A percentile compares a stretch with the other conserved stretches of the same genome.
phyloP scores from a whole-genome alignment of 192 early-diverging fungal species.

The Rhizophagus sp. region DNA sequence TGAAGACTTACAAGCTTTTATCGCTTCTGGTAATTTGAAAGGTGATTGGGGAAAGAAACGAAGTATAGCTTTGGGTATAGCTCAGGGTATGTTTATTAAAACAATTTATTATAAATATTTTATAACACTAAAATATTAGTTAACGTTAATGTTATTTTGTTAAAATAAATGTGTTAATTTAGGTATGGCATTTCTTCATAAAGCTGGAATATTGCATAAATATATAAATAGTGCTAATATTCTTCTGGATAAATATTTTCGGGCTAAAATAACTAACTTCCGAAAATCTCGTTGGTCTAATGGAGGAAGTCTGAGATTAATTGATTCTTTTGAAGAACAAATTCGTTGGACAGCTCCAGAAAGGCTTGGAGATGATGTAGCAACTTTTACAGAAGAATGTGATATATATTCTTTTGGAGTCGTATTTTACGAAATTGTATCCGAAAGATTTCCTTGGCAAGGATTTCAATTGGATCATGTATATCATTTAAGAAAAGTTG shows the following conservation, averaged over 20 bases:
- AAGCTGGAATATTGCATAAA: constrained; percentile 33
- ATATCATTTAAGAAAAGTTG: constrained; percentile 7
- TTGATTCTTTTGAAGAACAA: constrained; percentile 30
- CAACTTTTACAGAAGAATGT: constrained; percentile 26
- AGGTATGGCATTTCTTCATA: constrained; percentile 29
- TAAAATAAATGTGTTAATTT: neutral
- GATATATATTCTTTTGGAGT: constrained; percentile 31
- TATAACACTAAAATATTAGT: neutral
- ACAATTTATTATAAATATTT: neutral
- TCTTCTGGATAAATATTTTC: constrained; percentile 16
- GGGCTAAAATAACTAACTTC: constrained; percentile 32
- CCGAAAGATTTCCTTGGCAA: constrained; percentile 20
- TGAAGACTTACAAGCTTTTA: constrained; percentile 24
- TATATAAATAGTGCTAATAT: constrained; percentile 29
- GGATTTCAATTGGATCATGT: constrained; percentile 11
- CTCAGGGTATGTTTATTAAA: neutral
- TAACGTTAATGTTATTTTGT: neutral
- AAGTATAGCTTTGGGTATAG: constrained; percentile 22
- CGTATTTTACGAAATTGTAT: constrained; percentile 31
- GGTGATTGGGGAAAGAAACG: constrained; percentile 32
- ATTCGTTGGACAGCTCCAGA: constrained; percentile 35
- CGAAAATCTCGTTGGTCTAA: constrained; percentile 25
- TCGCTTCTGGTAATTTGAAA: constrained; percentile 10
- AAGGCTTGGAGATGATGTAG: constrained; percentile 24
- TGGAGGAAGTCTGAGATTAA: neutral